Evolutionary conservation across 129 eudicot genomes (phyloP), one percentile per base, ranked within the genome.

Genomic region (Ambrosia trifida): DNA sequence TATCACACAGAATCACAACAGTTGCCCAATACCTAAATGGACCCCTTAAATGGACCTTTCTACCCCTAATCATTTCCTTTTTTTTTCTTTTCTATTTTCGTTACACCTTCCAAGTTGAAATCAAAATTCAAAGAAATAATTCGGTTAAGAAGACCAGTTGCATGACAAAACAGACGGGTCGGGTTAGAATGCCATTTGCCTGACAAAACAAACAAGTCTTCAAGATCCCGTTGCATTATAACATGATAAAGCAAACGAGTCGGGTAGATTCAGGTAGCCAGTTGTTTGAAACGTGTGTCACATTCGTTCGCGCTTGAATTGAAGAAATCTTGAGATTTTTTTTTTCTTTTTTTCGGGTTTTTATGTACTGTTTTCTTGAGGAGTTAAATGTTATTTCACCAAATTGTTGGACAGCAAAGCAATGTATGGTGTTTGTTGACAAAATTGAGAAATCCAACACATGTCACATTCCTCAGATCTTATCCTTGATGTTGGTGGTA

Each of bases 391-490:
- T 77, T 28, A 71, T 70, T 69, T 69, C 54, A 70, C 77, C 72
- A 71, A 62, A 38, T 61, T 51, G 71, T 77, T 57, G 76, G 76
- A 70, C 70, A 61, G 70, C 54, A 45, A 38, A 60, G 50, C 75
- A 77, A 52, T 71, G 72, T 41, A 51, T 62, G 70, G 54, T 30
- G 77, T 66, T 64, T 76, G 68, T 73, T 66, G 70, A 80, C 56
- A 80, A 76, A 80, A 75, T 66, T 75, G 73, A 53, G 60, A 64
- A 76, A 85, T 79, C 86, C 82, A 79, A 82, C 45, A 66, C 54
- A 64, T 63, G 96, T 83, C 91, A 84, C 85, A 81, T 86, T 77
- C 96, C 50, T 40, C 77, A 79, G 85, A 84, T 89, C 86, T 89
- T 79, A 89, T 89, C 86, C 85, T 74, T 82, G 88, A 70, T 83